These are phyloP conservation scores for Arabidopsis arenosa DNA, from an alignment of 345 rosid species.

Conservation along the genomic window DNA sequence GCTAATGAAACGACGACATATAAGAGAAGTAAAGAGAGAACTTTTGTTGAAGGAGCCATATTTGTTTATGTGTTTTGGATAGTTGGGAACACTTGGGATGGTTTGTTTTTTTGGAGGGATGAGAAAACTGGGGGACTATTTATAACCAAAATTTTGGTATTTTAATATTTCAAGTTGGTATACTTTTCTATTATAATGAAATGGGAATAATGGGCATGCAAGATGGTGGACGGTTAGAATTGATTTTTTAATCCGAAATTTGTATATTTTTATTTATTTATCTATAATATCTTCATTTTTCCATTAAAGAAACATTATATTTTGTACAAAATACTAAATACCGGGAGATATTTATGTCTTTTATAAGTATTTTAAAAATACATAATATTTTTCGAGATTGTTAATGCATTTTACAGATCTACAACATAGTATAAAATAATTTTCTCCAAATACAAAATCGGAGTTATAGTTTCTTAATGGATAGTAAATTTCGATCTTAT, in stretches of 20 bases:
- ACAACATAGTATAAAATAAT: background rate
- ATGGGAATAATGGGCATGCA: conserved; percentile 35
- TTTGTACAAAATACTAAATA: background rate
- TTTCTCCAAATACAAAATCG: background rate
- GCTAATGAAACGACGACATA: conserved; percentile 51
- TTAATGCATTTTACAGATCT: background rate
- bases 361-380: background rate
- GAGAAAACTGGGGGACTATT: conserved; percentile 35
- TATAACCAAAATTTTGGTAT: conserved; percentile 33
- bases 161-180: conserved; percentile 46
- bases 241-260: background rate
- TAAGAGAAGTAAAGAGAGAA: conserved; percentile 45
- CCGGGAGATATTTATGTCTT: conserved; percentile 1
- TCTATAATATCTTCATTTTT: background rate
- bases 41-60: conserved; percentile 36
- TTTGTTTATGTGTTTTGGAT: conserved; percentile 23
- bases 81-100: conserved; percentile 17
- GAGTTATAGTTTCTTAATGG: background rate
- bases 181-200: conserved; percentile 18
- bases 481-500: no score
- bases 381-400: background rate
- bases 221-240: conserved; percentile 38
- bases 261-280: background rate
- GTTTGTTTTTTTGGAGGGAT: conserved; percentile 34
- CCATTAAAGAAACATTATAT: background rate